These are phyloP conservation scores for Aspergillus steynii DNA, from an alignment of 495 filamentous ascomycete genomes.

Conservation along the genomic window DNA sequence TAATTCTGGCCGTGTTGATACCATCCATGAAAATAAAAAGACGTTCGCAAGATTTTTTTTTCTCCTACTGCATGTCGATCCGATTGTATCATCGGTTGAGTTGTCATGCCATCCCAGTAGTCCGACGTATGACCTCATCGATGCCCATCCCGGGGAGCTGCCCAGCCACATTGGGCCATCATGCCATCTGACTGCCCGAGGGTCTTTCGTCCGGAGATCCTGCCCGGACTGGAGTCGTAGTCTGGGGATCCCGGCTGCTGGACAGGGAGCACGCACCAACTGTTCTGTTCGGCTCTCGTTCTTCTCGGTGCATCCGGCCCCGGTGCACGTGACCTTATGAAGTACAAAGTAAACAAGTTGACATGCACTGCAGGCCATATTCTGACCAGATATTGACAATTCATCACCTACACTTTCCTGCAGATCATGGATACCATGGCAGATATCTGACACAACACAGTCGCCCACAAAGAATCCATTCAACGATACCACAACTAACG, in stretches of 20 bases:
- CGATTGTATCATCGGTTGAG: not conserved
- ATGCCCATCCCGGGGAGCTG: not conserved
- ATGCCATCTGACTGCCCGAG: not conserved
- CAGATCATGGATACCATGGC: no score
- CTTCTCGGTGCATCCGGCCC: no score
- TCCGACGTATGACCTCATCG: not conserved
- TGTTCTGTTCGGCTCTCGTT: not conserved
- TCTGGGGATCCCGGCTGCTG: not conserved
- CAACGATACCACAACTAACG: no score
- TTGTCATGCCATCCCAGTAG: not conserved
- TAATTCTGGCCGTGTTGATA: constrained; percentile 48
- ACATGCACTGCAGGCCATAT: no score
- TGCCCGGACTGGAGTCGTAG: not conserved
- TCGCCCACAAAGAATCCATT: no score
- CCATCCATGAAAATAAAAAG: constrained; percentile 52
- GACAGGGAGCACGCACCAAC: not conserved
- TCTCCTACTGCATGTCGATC: not conserved
- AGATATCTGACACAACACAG: no score
- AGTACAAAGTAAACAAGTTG: not conserved
- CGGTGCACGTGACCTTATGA: not conserved
- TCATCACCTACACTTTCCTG: no score
- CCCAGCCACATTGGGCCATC: not conserved
- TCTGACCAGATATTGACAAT: no score
- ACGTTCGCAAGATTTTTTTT: constrained; percentile 13
- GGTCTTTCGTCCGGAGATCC: not conserved